phyloP scores from a whole-genome alignment of 306 rosid species.

The Hippophae tibetana region DNA sequence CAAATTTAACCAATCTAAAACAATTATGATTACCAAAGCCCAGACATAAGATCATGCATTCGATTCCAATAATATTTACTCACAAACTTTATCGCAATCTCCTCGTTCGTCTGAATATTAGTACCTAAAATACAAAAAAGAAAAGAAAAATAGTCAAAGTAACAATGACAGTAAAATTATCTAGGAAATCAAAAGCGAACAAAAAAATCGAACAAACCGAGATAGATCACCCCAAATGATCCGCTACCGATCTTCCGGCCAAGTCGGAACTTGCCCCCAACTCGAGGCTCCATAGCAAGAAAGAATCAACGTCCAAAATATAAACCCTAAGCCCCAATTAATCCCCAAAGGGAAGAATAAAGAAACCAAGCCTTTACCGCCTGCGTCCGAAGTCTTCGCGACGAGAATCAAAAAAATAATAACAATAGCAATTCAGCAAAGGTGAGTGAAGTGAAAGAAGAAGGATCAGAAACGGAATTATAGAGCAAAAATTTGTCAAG shows the following conservation, averaged over 20 bases:
- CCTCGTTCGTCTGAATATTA: constrained; percentile 91
- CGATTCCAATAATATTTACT: constrained; percentile 25
- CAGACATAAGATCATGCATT: neutral
- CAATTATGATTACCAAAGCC: constrained; percentile 1
- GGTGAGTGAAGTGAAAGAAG: too few relatives aligned
- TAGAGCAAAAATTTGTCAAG: too few relatives aligned
- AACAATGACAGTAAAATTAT: neutral
- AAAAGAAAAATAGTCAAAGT: neutral
- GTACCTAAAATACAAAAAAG: constrained; percentile 44
- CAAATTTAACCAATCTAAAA: neutral
- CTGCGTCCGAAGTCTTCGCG: too few relatives aligned
- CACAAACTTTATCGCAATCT: constrained; percentile 95
- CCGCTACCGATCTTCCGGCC: constrained; percentile 99
- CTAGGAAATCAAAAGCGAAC: too few relatives aligned
- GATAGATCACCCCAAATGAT: constrained; percentile 96
- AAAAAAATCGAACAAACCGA: neutral
- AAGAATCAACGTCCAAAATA: constrained; percentile 20
- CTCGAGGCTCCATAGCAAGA: constrained; percentile 70
- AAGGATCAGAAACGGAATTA: too few relatives aligned
- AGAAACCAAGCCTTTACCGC: neutral
- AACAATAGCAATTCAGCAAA: too few relatives aligned
- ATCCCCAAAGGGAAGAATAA: neutral
- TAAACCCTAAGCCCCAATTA: constrained; percentile 17
- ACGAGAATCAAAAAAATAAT: too few relatives aligned
- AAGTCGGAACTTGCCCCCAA: constrained; percentile 87